Conservation (phyloP, 306 rosid genomes). For the Fragaria vesca region DNA sequence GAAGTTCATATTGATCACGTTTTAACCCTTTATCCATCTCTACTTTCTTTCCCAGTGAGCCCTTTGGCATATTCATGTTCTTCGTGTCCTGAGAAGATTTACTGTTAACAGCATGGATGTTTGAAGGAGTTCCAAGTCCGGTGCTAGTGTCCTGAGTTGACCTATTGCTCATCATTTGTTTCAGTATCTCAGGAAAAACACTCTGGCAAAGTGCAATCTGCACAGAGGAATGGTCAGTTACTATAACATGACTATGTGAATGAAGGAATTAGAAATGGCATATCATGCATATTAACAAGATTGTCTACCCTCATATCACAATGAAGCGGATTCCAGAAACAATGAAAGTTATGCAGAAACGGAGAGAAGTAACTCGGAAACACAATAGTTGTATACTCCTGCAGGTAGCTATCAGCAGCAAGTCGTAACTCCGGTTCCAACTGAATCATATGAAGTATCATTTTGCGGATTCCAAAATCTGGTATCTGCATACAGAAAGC, state of each 20-base stretch:
- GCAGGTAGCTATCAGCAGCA: constrained; percentile 81
- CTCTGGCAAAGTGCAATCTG: constrained; percentile 89
- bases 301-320: constrained; percentile 86
- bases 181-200: constrained; percentile 86
- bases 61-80: constrained; percentile 51
- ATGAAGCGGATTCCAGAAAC: constrained; percentile 90
- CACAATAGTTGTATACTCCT: constrained; percentile 71
- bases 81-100: constrained; percentile 52
- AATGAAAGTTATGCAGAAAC: constrained; percentile 84
- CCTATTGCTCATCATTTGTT: constrained; percentile 70
- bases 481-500: constrained; percentile 65
- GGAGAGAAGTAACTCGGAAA: constrained; percentile 89
- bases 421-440: constrained; percentile 84
- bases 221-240: constrained; percentile 26
- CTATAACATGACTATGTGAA: constrained; percentile 14
- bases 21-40: constrained; percentile 54
- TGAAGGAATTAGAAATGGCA: constrained; percentile 22
- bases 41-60: constrained; percentile 42
- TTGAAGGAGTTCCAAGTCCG: constrained; percentile 32
- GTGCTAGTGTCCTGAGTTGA: constrained; percentile 45
- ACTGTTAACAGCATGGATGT: constrained; percentile 29
- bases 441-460: constrained; percentile 96
- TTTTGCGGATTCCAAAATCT: constrained; percentile 82
- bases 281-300: constrained; percentile 1
- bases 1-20: constrained; percentile 64